These are phyloP conservation scores for Sordariomycetes sp. DNA, from an alignment of 2,329 filamentous ascomycete genomes.

Conservation along the genomic window DNA sequence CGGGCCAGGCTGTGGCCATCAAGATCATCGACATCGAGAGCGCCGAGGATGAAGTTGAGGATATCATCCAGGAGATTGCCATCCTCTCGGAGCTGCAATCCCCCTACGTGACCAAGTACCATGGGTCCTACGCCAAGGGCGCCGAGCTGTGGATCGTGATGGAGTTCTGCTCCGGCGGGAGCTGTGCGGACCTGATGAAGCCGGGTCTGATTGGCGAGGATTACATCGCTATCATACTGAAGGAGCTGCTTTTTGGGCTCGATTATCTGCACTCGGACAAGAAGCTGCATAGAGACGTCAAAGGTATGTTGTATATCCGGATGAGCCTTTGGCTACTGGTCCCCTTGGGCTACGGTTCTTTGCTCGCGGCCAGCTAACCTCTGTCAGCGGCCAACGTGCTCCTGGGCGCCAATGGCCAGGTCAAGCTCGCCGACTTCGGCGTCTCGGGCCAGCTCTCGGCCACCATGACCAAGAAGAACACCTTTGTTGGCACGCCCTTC, in stretches of 20 bases:
- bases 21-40: slow-evolving; percentile 99
- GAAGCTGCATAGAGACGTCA: slow-evolving; percentile 93
- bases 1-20: slow-evolving; percentile 89
- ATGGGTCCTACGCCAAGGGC: slow-evolving; percentile 91
- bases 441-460: slow-evolving; percentile 93
- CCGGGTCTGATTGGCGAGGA: slow-evolving; percentile 85
- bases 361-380: not conserved
- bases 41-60: slow-evolving; percentile 97
- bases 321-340: not conserved
- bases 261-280: slow-evolving; percentile 93
- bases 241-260: slow-evolving; percentile 79
- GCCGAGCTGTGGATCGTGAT: slow-evolving; percentile 99
- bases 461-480: slow-evolving; percentile 99
- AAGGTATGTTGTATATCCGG: slow-evolving; percentile 45
- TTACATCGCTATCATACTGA: slow-evolving; percentile 91
- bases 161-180: slow-evolving; percentile 97
- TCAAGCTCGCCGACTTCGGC: slow-evolving; percentile 94
- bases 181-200: slow-evolving; percentile 92
- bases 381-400: slow-evolving; percentile 78
- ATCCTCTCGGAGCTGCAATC: slow-evolving; percentile 94
- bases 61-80: slow-evolving; percentile 98
- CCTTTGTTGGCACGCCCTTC: slow-evolving; percentile 94
- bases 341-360: not conserved
- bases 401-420: slow-evolving; percentile 80
- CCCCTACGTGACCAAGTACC: slow-evolving; percentile 94